Conservation (phyloP, 768 basidiomycete species). For the Hygrophorus pudorinus region DNA sequence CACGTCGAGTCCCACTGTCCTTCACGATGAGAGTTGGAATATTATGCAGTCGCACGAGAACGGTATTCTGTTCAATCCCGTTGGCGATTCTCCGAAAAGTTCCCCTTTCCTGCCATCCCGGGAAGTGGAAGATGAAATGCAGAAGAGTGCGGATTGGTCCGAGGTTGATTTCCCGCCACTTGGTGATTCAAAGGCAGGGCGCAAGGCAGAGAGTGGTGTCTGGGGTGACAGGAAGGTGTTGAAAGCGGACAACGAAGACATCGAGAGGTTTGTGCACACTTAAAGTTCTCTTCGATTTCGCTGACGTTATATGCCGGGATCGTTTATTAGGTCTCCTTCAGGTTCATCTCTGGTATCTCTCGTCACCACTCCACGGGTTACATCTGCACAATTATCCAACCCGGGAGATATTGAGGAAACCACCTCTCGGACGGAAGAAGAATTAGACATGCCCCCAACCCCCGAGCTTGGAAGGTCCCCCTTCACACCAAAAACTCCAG, state of each 20-base stretch:
- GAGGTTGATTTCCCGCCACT: slow-evolving; percentile 29
- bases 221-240: slow-evolving; percentile 16
- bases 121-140: neutral
- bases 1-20: too few relatives aligned
- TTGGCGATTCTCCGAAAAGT: neutral
- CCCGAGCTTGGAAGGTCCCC: slow-evolving; percentile 39
- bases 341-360: slow-evolving; percentile 4
- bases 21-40: neutral
- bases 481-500: slow-evolving; percentile 40
- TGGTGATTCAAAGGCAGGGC: slow-evolving; percentile 16
- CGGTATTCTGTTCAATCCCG: too few relatives aligned
- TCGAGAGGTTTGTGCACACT: slow-evolving; percentile 8
- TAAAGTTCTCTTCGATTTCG: neutral
- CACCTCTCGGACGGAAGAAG: slow-evolving; percentile 20
- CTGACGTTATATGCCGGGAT: slow-evolving; percentile 2
- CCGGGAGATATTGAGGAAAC: slow-evolving; percentile 5
- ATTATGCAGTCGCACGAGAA: neutral
- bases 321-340: slow-evolving; percentile 2
- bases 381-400: slow-evolving; percentile 1
- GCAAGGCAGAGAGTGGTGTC: slow-evolving; percentile 15
- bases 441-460: slow-evolving; percentile 31
- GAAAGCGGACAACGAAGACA: slow-evolving; percentile 7
- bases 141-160: slow-evolving; percentile 18
- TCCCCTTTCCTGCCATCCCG: neutral
- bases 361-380: neutral